phyloP scores from a whole-genome alignment of 2,329 filamentous ascomycete genomes.

The Thielaviopsis euricoi region DNA sequence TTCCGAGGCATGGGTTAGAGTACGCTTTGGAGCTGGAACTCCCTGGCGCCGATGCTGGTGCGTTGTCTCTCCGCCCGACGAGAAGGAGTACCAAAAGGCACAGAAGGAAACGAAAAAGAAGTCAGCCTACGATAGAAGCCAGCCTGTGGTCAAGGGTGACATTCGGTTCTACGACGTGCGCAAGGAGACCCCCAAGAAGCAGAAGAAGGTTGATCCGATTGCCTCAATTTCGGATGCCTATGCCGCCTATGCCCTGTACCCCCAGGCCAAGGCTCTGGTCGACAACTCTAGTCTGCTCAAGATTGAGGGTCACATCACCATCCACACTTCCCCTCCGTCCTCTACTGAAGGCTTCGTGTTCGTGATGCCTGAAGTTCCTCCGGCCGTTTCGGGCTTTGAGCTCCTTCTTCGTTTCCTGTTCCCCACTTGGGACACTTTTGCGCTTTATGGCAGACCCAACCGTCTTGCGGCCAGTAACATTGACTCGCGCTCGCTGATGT shows the following conservation, averaged over 20 bases:
- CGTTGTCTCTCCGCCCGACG: slow-evolving; percentile 78
- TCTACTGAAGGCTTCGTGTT: slow-evolving; percentile 89
- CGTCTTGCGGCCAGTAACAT: slow-evolving; percentile 75
- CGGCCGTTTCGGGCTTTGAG: slow-evolving; percentile 87
- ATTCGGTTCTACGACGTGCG: slow-evolving; percentile 89
- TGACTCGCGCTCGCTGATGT: slow-evolving; percentile 86
- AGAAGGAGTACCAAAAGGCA: slow-evolving; percentile 74
- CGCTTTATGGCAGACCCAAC: slow-evolving; percentile 75
- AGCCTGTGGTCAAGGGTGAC: slow-evolving; percentile 59
- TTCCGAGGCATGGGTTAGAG: slow-evolving; percentile 84
- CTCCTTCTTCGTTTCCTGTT: slow-evolving; percentile 89
- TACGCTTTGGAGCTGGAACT: slow-evolving; percentile 87
- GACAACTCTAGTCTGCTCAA: slow-evolving; percentile 91
- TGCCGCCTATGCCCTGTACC: slow-evolving; percentile 88
- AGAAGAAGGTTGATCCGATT: slow-evolving; percentile 79
- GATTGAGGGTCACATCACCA: slow-evolving; percentile 77
- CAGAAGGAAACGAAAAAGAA: slow-evolving; percentile 72
- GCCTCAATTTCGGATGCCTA: slow-evolving; percentile 84
- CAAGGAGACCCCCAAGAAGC: slow-evolving; percentile 63
- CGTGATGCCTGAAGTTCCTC: slow-evolving; percentile 86
- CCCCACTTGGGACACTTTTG: slow-evolving; percentile 85
- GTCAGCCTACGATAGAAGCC: slow-evolving; percentile 63
- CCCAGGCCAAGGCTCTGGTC: slow-evolving; percentile 82
- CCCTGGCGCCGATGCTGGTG: slow-evolving; percentile 97
- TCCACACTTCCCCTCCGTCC: slow-evolving; percentile 63